These are phyloP conservation scores for Verticillium nonalfalfae DNA, from an alignment of 2,329 filamentous ascomycete species.

Conservation along the genomic window DNA sequence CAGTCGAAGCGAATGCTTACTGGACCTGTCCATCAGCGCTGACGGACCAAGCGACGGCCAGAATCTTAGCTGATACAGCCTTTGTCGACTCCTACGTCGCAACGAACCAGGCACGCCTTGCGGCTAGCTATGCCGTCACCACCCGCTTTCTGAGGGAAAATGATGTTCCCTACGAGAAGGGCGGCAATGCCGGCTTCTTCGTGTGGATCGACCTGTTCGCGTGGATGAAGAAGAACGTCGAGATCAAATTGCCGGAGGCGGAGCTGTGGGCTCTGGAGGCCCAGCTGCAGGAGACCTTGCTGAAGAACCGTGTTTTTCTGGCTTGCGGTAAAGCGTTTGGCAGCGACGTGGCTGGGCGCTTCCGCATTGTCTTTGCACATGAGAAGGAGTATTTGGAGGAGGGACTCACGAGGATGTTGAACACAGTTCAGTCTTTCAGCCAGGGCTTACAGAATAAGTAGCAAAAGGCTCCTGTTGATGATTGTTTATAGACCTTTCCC, in stretches of 20 bases:
- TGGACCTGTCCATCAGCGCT: conserved; percentile 39
- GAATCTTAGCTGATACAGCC: conserved; percentile 23
- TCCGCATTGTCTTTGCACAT: conserved; percentile 31
- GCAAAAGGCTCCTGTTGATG: too few species aligned
- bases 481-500: too few species aligned
- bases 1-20: conserved; percentile 27
- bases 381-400: conserved; percentile 20
- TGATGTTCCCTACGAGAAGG: conserved; percentile 36
- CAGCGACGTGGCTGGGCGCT: conserved; percentile 29
- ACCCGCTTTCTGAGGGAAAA: conserved; percentile 27
- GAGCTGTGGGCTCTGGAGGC: conserved; percentile 1
- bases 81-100: conserved; percentile 37
- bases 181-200: conserved; percentile 48
- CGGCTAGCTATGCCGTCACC: conserved; percentile 28
- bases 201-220: conserved; percentile 44
- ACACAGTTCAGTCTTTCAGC: neutral
- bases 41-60: conserved; percentile 31
- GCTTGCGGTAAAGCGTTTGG: conserved; percentile 29
- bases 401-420: conserved; percentile 9
- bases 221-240: conserved; percentile 20
- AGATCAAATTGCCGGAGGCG: neutral
- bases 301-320: conserved; percentile 25
- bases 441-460: neutral
- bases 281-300: conserved; percentile 18
- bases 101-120: conserved; percentile 32